phyloP scores from a whole-genome alignment of 768 basidiomycete species.

The Lanmaoa pseudosensibilis region DNA sequence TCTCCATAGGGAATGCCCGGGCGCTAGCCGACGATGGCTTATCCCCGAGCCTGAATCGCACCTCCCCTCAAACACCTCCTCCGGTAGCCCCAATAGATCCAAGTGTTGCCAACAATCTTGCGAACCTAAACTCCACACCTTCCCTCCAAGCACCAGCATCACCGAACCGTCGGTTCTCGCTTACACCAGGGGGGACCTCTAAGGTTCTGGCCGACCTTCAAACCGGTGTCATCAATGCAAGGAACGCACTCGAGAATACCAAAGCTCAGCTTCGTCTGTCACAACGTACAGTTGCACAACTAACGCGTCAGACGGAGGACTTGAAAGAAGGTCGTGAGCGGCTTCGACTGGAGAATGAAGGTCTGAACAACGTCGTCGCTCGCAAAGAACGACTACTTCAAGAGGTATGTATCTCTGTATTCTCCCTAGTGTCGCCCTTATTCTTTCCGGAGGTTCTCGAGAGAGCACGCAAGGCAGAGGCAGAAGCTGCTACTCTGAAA shows the following conservation, averaged over 20 bases:
- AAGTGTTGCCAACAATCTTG: conserved; percentile 25
- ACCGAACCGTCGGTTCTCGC: conserved; percentile 56
- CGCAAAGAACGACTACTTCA: conserved; percentile 85
- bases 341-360: conserved; percentile 81
- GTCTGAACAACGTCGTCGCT: conserved; percentile 82
- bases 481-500: conserved; percentile 67
- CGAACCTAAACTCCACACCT: conserved; percentile 36
- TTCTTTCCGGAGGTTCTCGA: conserved; percentile 58
- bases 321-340: conserved; percentile 85
- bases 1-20: conserved; percentile 71
- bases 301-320: conserved; percentile 86
- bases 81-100: conserved; percentile 38
- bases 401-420: conserved; percentile 52
- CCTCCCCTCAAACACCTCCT: conserved; percentile 31
- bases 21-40: conserved; percentile 76
- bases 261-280: conserved; percentile 77
- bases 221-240: conserved; percentile 74
- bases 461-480: conserved; percentile 83
- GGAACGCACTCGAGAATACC: conserved; percentile 83
- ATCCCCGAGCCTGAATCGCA: conserved; percentile 34
- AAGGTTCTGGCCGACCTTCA: conserved; percentile 88
- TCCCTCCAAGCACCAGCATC: conserved; percentile 45
- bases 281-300: conserved; percentile 79
- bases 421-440: neutral
- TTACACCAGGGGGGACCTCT: conserved; percentile 78